Conservation (phyloP, 1,284 basidiomycete genomes). For the Ganoderma lingzhi region DNA sequence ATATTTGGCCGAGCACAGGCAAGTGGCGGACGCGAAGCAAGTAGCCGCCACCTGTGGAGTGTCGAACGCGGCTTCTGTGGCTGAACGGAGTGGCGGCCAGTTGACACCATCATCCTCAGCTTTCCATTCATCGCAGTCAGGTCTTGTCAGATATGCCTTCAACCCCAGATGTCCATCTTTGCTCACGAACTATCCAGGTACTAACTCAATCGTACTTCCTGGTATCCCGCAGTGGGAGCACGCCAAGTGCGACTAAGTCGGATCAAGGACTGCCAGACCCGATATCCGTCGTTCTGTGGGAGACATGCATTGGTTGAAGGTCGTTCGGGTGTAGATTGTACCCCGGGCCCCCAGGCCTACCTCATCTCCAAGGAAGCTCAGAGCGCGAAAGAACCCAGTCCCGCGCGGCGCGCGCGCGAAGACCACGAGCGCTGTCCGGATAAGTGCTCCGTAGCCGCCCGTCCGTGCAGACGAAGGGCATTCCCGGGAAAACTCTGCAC, state of each 20-base stretch:
- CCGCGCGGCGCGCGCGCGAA: not conserved
- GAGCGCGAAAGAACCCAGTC: not conserved
- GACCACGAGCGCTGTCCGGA: not conserved
- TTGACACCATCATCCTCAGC: not conserved
- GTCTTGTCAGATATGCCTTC: not conserved
- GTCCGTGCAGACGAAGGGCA: not conserved
- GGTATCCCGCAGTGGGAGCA: not conserved
- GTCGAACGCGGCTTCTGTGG: not conserved
- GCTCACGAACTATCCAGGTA: not conserved
- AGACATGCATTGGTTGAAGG: not conserved
- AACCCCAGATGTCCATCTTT: not conserved
- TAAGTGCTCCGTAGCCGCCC: not conserved
- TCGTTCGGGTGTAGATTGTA: not conserved
- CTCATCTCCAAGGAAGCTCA: not conserved
- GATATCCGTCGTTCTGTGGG: not conserved
- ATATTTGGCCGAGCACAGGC: not conserved
- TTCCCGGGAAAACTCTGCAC: not conserved
- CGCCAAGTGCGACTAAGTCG: not conserved
- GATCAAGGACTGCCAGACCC: not conserved
- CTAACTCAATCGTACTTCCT: not conserved
- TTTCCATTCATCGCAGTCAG: not conserved
- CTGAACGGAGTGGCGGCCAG: not conserved
- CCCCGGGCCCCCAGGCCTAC: not conserved
- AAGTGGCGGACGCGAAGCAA: not conserved
- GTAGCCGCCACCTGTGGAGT: not conserved